Evolutionary conservation across 371 early-diverging fungal genomes (phyloP), one percentile per base, ranked within the genome.

Genomic region (Amoeboradix gromovi): DNA sequence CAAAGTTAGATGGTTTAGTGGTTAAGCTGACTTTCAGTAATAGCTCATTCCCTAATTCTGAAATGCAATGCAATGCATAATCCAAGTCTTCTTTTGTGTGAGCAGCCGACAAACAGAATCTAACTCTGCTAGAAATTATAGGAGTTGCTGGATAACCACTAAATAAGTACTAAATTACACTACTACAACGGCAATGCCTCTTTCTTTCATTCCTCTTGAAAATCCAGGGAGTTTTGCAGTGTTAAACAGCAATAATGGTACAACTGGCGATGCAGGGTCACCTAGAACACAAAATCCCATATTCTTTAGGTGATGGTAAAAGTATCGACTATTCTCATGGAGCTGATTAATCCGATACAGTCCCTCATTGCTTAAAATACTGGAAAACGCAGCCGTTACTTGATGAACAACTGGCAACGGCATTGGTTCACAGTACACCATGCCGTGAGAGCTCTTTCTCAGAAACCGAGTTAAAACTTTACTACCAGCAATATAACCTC

Each of bases 141-240:
- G 97, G 91, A 0, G 95, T 94, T 0, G 94, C 94, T 0, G 99
- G 99, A 79, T 94, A 96, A 27, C 94, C 94, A 1, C 98, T 99
- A 0, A 98, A 96, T 1, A 98, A n/a, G n/a, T n/a, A n/a, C n/a
- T n/a, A n/a, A n/a, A n/a, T n/a, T n/a, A n/a, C n/a, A n/a, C n/a
- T n/a, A n/a, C n/a, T n/a, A n/a, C 98, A 28, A 95, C 91, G 2
- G 97, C 98, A 71, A 99, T 83, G 67, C 89, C 90, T 31, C 93
- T 84, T 72, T 85, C 82, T 31, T 94, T 80, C 74, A 89, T 85
- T 75, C 91, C 87, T 29, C 96, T 81, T 31, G 94, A 90, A 76
- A 99, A 98, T 29, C 93, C 97, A 30, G 90, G 86, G 71, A 98
- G 88, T 79, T 99, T 99, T 69, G 92, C 94, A 16, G 98, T 98